phyloP scores from a whole-genome alignment of 768 basidiomycete genomes.

The Suillus bovinus region DNA sequence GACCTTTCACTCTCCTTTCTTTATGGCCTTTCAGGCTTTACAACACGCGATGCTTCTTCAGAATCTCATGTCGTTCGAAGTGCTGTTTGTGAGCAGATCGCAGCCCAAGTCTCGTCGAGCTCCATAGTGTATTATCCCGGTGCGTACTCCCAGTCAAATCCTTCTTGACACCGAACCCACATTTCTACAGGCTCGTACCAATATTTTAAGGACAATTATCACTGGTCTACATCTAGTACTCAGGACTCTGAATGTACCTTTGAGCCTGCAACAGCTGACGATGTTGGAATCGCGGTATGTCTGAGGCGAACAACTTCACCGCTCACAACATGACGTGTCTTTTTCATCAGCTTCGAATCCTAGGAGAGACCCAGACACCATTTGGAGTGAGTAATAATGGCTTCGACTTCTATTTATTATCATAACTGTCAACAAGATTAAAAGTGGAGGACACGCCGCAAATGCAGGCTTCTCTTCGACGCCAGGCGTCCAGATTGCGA shows the following conservation, averaged over 20 bases:
- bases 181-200: slow-evolving; percentile 10
- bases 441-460: slow-evolving; percentile 57
- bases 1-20: neutral
- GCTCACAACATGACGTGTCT: neutral
- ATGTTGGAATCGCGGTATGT: slow-evolving; percentile 48
- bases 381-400: slow-evolving; percentile 43
- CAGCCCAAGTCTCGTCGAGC: slow-evolving; percentile 38
- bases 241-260: slow-evolving; percentile 47
- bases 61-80: neutral
- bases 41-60: neutral
- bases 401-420: neutral
- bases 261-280: slow-evolving; percentile 49
- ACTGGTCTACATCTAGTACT: slow-evolving; percentile 50
- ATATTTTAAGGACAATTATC: slow-evolving; percentile 43
- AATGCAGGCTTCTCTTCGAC: slow-evolving; percentile 63
- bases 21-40: neutral
- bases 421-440: slow-evolving; percentile 40
- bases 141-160: slow-evolving; percentile 14
- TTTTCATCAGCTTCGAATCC: slow-evolving; percentile 41
- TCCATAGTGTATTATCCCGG: slow-evolving; percentile 49
- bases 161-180: neutral
- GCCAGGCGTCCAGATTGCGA: slow-evolving; percentile 54
- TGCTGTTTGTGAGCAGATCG: slow-evolving; percentile 37
- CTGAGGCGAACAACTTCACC: neutral
- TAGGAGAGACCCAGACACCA: slow-evolving; percentile 42